Evolutionary conservation across 257 asterid genomes (phyloP).

Genomic region (Forsythia suspensa): DNA sequence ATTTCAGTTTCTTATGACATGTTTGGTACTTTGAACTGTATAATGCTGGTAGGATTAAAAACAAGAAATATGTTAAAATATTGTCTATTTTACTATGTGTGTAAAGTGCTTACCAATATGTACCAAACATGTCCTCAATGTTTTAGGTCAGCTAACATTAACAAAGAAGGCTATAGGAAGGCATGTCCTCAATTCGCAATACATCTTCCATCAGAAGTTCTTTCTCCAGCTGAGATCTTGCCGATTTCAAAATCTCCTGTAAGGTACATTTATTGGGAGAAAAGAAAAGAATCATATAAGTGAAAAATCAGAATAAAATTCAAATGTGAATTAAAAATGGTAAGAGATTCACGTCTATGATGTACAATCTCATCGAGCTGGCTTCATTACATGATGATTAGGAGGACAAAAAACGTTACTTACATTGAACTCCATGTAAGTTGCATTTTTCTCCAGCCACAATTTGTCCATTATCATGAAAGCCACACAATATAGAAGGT

Average conservation of each 20-base stretch:
- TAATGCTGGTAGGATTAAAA: not conserved
- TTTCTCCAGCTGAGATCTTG: slow-evolving; percentile 69
- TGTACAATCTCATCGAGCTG: not conserved
- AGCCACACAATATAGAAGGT: slow-evolving; percentile 74
- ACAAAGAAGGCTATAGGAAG: slow-evolving; percentile 63
- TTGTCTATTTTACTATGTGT: not conserved
- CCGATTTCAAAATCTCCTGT: slow-evolving; percentile 62
- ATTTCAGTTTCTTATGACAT: not conserved
- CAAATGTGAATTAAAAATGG: not conserved
- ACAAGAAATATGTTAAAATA: not conserved
- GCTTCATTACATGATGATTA: not conserved
- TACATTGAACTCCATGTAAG: slow-evolving; percentile 87
- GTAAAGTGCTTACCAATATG: not conserved
- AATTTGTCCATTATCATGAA: slow-evolving; percentile 85
- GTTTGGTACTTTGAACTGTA: not conserved
- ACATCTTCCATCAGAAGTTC: slow-evolving; percentile 75
- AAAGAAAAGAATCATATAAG: not conserved
- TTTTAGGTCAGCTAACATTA: slow-evolving; percentile 23
- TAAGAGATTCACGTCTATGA: not conserved
- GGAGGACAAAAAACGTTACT: slow-evolving; percentile 19
- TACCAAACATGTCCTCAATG: not conserved
- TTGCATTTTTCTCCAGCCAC: slow-evolving; percentile 77
- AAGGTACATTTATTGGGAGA: not conserved
- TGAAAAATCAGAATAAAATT: not conserved
- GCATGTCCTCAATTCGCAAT: slow-evolving; percentile 69